Conservation (phyloP, 805 yeast species). For the Grigorovia yakushimaensis region DNA sequence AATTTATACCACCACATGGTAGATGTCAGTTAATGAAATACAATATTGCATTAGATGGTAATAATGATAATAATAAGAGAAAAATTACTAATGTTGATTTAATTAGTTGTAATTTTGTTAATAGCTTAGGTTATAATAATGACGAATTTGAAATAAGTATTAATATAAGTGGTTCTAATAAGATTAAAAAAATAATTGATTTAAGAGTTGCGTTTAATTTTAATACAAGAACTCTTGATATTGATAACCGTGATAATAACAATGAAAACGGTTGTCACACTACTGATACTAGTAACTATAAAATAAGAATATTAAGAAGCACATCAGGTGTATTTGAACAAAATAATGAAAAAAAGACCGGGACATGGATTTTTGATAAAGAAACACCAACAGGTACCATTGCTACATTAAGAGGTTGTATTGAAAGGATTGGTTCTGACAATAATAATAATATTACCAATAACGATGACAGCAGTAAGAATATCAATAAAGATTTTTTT, state of each 20-base stretch:
- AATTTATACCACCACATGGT: slow-evolving; percentile 88
- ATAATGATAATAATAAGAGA: slow-evolving; percentile 1
- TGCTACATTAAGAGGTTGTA: slow-evolving; percentile 57
- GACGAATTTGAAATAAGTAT: slow-evolving; percentile 33
- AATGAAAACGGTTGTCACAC: slow-evolving; percentile 4
- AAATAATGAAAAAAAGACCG: slow-evolving; percentile 34
- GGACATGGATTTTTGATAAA: slow-evolving; percentile 53
- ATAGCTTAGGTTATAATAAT: slow-evolving; percentile 27
- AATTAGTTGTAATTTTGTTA: slow-evolving; percentile 23
- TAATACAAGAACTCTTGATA: slow-evolving; percentile 3
- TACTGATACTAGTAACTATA: slow-evolving; percentile 17
- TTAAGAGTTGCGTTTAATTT: slow-evolving; percentile 34
- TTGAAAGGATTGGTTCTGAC: slow-evolving; percentile 22
- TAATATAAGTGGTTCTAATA: slow-evolving; percentile 30
- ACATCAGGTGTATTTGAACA: slow-evolving; percentile 71
- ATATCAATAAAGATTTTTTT: no score
- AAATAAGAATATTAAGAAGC: slow-evolving; percentile 48
- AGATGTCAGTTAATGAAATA: slow-evolving; percentile 53
- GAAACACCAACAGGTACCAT: slow-evolving; percentile 51
- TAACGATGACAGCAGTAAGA: neutral
- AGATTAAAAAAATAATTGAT: slow-evolving; percentile 39
- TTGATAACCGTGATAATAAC: slow-evolving; percentile 10
- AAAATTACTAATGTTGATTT: slow-evolving; percentile 13
- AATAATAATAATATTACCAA: neutral
- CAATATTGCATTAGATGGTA: slow-evolving; percentile 39